phyloP scores from a whole-genome alignment of 2,329 filamentous ascomycete genomes.

The Sarocladium kiliense region DNA sequence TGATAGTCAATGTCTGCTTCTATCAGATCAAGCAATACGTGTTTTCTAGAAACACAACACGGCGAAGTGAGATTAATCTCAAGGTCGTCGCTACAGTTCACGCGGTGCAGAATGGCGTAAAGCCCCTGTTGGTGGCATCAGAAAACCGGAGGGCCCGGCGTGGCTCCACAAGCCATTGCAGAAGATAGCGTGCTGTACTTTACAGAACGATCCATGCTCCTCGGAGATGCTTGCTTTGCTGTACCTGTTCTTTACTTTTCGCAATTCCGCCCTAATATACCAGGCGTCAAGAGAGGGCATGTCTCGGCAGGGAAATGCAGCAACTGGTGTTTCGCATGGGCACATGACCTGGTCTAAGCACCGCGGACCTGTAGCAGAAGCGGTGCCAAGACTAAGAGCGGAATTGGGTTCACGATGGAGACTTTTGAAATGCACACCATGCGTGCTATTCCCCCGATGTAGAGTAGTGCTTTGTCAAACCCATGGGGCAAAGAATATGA shows the following conservation, averaged over 20 bases:
- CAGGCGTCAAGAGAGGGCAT: no score
- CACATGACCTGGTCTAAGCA: not conserved
- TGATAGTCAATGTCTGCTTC: not conserved
- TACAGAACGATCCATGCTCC: not conserved
- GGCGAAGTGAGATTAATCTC: not conserved
- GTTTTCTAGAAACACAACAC: not conserved
- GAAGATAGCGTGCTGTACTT: not conserved
- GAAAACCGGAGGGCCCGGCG: not conserved
- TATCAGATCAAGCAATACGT: not conserved
- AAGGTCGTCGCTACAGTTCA: not conserved
- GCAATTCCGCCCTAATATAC: no score
- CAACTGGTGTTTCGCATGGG: not conserved
- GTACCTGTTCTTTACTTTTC: not conserved
- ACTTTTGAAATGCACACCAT: not conserved
- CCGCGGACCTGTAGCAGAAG: not conserved
- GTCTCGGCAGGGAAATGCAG: no score
- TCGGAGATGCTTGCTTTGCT: not conserved
- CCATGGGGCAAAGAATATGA: not conserved
- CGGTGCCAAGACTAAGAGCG: not conserved
- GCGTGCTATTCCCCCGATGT: not conserved
- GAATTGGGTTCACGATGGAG: slow-evolving; percentile 5
- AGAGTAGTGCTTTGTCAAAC: slow-evolving; percentile 2
- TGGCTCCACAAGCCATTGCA: not conserved
- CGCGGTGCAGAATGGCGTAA: not conserved
- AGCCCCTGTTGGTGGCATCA: not conserved